Percentiles rank a stretch among this genome's conserved stretches.
phyloP scores from a whole-genome alignment of 1,284 basidiomycete species.

The Takashimella koratensis region DNA sequence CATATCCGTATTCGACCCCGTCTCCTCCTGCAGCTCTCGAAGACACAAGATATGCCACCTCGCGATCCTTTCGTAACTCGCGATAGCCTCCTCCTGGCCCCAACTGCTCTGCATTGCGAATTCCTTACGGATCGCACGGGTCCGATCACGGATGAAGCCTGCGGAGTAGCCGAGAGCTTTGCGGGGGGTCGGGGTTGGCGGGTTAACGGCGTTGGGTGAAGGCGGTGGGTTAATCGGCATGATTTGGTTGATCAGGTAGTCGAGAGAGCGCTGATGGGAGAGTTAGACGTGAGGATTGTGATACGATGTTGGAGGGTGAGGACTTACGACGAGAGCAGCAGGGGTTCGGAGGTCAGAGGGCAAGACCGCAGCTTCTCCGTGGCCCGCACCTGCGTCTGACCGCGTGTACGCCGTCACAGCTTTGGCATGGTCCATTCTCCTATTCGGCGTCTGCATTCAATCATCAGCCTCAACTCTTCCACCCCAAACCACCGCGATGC shows the following conservation, averaged over 20 bases:
- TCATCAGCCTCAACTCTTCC: not conserved
- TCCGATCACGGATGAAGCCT: constrained; percentile 84
- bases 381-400: constrained; percentile 65
- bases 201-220: constrained; percentile 19
- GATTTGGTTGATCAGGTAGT: constrained; percentile 86
- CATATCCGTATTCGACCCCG: constrained; percentile 42
- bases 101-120: constrained; percentile 89
- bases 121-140: constrained; percentile 85
- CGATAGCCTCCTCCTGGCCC: constrained; percentile 68
- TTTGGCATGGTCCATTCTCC: constrained; percentile 71
- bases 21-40: constrained; percentile 60
- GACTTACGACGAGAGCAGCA: constrained; percentile 66
- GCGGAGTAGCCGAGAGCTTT: constrained; percentile 57
- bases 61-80: constrained; percentile 88
- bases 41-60: constrained; percentile 88
- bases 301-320: not conserved
- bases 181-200: constrained; percentile 26
- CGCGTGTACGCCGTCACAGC: constrained; percentile 95
- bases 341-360: constrained; percentile 93
- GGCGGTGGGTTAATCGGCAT: constrained; percentile 56
- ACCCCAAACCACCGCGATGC: not conserved
- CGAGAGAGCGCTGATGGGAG: constrained; percentile 65
- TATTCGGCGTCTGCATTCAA: constrained; percentile 49
- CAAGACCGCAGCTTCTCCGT: constrained; percentile 56
- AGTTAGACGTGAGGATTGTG: constrained; percentile 1